phyloP scores from a whole-genome alignment of 2,329 filamentous ascomycete genomes.

The Akanthomyces uredinophilus region DNA sequence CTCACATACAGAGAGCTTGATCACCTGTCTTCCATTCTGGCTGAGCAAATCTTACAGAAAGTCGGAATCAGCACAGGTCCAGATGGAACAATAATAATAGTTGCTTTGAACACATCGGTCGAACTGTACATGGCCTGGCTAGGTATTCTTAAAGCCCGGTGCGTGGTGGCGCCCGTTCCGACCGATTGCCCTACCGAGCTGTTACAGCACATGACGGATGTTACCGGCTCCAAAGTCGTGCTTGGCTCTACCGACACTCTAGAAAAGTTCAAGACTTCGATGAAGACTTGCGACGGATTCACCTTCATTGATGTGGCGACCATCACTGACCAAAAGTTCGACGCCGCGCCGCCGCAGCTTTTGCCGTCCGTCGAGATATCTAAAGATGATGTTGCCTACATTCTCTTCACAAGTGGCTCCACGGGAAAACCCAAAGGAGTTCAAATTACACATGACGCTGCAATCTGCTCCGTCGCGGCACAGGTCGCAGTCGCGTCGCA shows the following conservation, averaged over 20 bases:
- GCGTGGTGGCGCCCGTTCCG: conserved; percentile 2
- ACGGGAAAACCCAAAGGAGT: conserved; percentile 5
- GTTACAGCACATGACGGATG: conserved; percentile 3
- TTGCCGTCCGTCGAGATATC: conserved; percentile 1
- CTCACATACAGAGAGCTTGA: conserved; percentile 3
- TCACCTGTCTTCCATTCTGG: neutral
- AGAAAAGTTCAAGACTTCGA: neutral
- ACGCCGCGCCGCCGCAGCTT: neutral
- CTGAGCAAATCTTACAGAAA: neutral
- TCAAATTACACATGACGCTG: conserved; percentile 1
- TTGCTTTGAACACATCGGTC: neutral
- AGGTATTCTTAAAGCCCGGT: conserved; percentile 1
- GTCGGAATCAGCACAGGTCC: neutral
- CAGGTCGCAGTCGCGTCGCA: neutral
- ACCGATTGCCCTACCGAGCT: conserved; percentile 3
- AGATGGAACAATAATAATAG: neutral
- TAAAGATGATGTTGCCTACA: neutral
- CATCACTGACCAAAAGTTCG: neutral
- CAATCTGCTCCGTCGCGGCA: neutral
- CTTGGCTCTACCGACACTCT: neutral
- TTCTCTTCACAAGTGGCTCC: conserved; percentile 5
- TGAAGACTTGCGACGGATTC: neutral
- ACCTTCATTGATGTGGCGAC: conserved; percentile 4
- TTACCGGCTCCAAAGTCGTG: neutral
- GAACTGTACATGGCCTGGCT: conserved; percentile 2